Base-by-base conservation (phyloP, 169 alveolate species). In the Plasmodium adleri region DNA sequence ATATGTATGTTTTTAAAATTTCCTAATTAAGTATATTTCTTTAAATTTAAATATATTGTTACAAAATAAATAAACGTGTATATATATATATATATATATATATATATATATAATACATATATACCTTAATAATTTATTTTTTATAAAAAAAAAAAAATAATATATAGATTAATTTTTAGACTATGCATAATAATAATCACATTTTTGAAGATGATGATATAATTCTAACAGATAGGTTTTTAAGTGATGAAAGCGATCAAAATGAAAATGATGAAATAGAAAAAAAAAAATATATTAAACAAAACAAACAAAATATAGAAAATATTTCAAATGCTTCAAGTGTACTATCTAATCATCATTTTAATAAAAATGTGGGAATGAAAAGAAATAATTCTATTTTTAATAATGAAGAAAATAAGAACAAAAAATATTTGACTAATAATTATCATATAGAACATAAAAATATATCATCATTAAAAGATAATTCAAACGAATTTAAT, bases 221-320 rank as follows among this genome's bases (percentile, higher is more conserved):
- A 63, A 47, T 75, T 39, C 49, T 88, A n/a, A 63, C 72, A 28
- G 90, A 88, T 28, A 49, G 49, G 3, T 85, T 74, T 68, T 74
- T 52, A 24, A 67, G 72, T 45, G 54, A 63, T 59, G 58, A 71
- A 8, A 52, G 49, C 52, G 22, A 10, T 58, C 74, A 72, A n/a
- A 39, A 68, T 20, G 85, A 83, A 72, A 63, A 58, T 22, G 85
- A 83, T 49, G 52, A 56, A 43, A 6, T 43, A 58, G 43, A 66
- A 67, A 32, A 56, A 39, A 58, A 73, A 3, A 28, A 45, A 58
- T 20, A 39, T 39, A 39, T 39, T 5, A 75, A 28, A 32, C 67
- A 64, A 50, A 10, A 45, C 17, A 64, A 32, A 43, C 17, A 20
- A 75, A 56, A 39, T 39, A 39, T 39, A 39, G 47, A 39, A 39